phyloP scores from a whole-genome alignment of 352 stramenopile genomes.

The Phytophthora syringae region DNA sequence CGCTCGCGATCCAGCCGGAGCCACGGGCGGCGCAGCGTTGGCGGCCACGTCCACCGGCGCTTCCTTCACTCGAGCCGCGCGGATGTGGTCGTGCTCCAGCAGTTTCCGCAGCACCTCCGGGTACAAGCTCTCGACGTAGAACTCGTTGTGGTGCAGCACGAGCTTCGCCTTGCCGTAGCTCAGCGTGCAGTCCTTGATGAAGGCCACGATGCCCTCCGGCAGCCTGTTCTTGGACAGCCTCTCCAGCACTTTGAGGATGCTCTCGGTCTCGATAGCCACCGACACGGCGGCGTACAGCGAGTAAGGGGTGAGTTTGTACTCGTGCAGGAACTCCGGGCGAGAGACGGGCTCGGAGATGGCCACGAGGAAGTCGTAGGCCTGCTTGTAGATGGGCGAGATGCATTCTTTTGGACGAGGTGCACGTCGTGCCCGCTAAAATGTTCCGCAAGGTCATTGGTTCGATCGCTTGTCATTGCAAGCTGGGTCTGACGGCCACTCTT shows the following conservation, averaged over 20 bases:
- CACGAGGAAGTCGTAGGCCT: conserved; percentile 99
- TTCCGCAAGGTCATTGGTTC: conserved; percentile 96
- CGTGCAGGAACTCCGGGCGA: conserved; percentile 98
- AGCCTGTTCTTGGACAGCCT: conserved; percentile 96
- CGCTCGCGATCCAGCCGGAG: conserved; percentile 31
- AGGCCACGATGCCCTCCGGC: conserved; percentile 92
- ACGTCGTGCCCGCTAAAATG: conserved; percentile 99
- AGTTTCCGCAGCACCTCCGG: conserved; percentile 96
- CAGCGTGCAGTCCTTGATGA: conserved; percentile 97
- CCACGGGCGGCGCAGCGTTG: conserved; percentile 23
- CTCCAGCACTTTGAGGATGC: conserved; percentile 96
- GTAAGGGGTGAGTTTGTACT: conserved; percentile 99
- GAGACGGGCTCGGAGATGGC: conserved; percentile 98
- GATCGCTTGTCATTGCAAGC: conserved; percentile 97
- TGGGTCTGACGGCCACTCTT: conserved; percentile 98
- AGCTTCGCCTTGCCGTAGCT: conserved; percentile 97
- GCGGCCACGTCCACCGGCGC: conserved; percentile 31
- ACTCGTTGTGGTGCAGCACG: conserved; percentile 98
- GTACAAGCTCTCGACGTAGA: conserved; percentile 98
- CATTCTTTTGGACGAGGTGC: conserved; percentile 96
- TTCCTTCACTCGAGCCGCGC: conserved; percentile 91
- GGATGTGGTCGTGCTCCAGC: conserved; percentile 95
- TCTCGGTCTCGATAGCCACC: conserved; percentile 98
- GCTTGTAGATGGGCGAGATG: conserved; percentile 97
- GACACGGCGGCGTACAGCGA: conserved; percentile 98